Conservation (phyloP, 768 basidiomycete genomes). For the Porpolomopsis calyptriformis region DNA sequence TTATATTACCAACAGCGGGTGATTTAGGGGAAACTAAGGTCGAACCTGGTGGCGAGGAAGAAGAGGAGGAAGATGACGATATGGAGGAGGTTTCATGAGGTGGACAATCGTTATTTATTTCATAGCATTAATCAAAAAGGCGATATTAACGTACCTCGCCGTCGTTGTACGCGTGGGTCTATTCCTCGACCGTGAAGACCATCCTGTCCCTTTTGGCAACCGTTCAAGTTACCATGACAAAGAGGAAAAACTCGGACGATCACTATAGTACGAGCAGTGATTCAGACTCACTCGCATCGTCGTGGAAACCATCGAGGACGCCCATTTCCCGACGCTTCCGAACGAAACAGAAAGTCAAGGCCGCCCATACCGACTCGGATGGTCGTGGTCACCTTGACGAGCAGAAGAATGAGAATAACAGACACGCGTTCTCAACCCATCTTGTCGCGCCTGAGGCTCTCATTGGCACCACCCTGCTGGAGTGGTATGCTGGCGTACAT, state of each 20-base stretch:
- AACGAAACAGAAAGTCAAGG: background rate
- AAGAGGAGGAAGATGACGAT: conserved; percentile 49
- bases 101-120: too few relatives aligned
- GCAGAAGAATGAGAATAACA: background rate
- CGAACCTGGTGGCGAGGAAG: conserved; percentile 46
- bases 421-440: conserved; percentile 32
- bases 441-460: conserved; percentile 29
- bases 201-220: too few relatives aligned
- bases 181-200: too few relatives aligned
- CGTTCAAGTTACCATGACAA: too few relatives aligned
- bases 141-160: too few relatives aligned
- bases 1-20: conserved; percentile 33
- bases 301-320: too few relatives aligned
- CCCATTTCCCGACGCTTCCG: too few relatives aligned
- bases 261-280: too few relatives aligned
- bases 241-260: too few relatives aligned
- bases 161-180: too few relatives aligned
- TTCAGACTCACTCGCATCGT: too few relatives aligned
- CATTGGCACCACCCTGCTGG: conserved; percentile 40
- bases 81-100: conserved; percentile 63
- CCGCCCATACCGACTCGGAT: background rate
- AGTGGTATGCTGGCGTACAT: conserved; percentile 67
- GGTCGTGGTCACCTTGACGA: background rate
- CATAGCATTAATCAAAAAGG: too few relatives aligned
- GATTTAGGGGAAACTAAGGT: conserved; percentile 24